A percentile compares a stretch with the other conserved stretches of the same genome.
Conservation (phyloP, 2,329 filamentous ascomycete genomes). For the Aspergillus unguis region DNA sequence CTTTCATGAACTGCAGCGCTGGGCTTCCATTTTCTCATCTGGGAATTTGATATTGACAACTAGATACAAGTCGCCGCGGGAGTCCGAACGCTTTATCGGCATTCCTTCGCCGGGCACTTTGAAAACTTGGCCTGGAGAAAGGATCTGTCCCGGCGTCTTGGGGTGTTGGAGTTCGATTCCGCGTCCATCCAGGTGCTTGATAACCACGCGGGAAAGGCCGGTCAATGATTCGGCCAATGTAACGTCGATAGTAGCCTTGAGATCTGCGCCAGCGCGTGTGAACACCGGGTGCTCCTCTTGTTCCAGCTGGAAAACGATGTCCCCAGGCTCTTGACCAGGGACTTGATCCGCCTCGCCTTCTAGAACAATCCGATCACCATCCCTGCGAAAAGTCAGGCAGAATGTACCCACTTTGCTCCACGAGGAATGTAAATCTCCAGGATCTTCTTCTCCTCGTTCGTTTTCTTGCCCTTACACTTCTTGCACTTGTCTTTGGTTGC, state of each 20-base stretch:
- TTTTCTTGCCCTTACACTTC: conserved; percentile 94
- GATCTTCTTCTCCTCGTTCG: conserved; percentile 84
- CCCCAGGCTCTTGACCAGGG: conserved; percentile 83
- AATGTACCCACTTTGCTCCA: conserved; percentile 65
- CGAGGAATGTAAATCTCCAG: conserved; percentile 94
- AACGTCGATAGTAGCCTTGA: conserved; percentile 76
- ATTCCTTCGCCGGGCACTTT: conserved; percentile 90
- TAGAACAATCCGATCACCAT: conserved; percentile 87
- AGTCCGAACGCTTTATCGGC: conserved; percentile 82
- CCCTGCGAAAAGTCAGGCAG: conserved; percentile 34
- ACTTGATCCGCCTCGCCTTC: conserved; percentile 92
- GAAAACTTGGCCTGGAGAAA: conserved; percentile 79
- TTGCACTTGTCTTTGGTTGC: conserved; percentile 98
- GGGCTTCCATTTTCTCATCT: conserved; percentile 75
- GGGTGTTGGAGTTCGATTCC: conserved; percentile 79
- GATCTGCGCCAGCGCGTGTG: conserved; percentile 75
- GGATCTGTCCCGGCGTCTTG: conserved; percentile 71
- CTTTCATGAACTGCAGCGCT: conserved; percentile 66
- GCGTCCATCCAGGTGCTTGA: conserved; percentile 90
- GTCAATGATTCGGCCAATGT: conserved; percentile 79
- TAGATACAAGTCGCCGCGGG: conserved; percentile 82
- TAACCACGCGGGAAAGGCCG: conserved; percentile 84
- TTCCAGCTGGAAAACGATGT: conserved; percentile 84
- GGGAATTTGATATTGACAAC: conserved; percentile 85
- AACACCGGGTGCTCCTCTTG: conserved; percentile 81